phyloP scores from a whole-genome alignment of 2,329 filamentous ascomycete genomes.

The Gaeumannomyces sp. region DNA sequence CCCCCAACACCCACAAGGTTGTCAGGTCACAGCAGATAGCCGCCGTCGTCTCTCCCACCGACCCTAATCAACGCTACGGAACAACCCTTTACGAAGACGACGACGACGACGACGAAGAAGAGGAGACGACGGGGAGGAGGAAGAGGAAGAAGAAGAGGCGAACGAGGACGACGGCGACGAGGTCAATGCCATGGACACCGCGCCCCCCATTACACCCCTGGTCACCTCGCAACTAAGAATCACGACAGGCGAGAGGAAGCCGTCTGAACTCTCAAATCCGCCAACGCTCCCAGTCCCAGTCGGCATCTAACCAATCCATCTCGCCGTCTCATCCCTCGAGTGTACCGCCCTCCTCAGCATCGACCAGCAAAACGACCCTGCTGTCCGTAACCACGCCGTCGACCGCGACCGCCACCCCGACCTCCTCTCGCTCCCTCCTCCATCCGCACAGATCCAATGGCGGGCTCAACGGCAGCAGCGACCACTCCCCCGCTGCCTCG shows the following conservation, averaged over 20 bases:
- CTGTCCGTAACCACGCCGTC: constrained; percentile 6
- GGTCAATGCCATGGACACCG: constrained; percentile 26
- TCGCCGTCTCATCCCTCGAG: constrained; percentile 22
- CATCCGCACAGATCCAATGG: constrained; percentile 6
- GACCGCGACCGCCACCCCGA: constrained; percentile 5
- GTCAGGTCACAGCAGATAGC: constrained; percentile 50
- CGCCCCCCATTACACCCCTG: constrained; percentile 47
- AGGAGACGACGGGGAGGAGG: constrained; percentile 22
- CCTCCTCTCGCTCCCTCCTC: constrained; percentile 11
- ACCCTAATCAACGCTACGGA: constrained; percentile 18
- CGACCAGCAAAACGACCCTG: constrained; percentile 13
- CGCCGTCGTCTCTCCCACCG: constrained; percentile 26
- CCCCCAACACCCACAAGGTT: constrained; percentile 34
- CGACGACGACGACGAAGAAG: constrained; percentile 20
- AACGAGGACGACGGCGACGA: constrained; percentile 24
- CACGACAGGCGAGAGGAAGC: constrained; percentile 43
- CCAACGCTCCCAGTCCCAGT: constrained; percentile 45
- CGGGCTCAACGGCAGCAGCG: constrained; percentile 18
- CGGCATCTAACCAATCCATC: constrained; percentile 18
- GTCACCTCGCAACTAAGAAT: constrained; percentile 54
- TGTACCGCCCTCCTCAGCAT: constrained; percentile 22
- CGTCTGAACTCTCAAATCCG: constrained; percentile 47
- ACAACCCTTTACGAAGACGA: constrained; percentile 19
- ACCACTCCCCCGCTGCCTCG: constrained; percentile 15
- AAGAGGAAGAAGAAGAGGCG: constrained; percentile 21